Conservation (phyloP, 495 filamentous ascomycete genomes). For the Neurospora sp. region DNA sequence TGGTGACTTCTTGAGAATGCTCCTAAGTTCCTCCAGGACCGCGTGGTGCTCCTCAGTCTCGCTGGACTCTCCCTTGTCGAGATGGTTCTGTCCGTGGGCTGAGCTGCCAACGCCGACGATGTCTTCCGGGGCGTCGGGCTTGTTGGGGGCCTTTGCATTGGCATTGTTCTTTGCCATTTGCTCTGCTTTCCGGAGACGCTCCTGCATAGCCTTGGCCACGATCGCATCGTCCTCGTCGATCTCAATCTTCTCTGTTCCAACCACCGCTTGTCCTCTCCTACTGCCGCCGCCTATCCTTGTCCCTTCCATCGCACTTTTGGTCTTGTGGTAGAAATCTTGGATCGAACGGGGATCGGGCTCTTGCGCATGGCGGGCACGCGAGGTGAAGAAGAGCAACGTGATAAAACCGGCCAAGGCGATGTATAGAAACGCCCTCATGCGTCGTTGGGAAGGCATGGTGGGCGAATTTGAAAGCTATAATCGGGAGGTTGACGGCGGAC, state of each 20-base stretch:
- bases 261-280: conserved; percentile 21
- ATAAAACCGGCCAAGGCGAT: conserved; percentile 47
- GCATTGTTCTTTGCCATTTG: conserved; percentile 46
- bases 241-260: conserved; percentile 30
- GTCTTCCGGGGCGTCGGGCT: conserved; percentile 37
- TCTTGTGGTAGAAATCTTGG: conserved; percentile 47
- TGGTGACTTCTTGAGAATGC: conserved; percentile 70
- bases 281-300: conserved; percentile 7
- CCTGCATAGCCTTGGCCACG: conserved; percentile 33
- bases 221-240: conserved; percentile 35
- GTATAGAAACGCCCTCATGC: conserved; percentile 50
- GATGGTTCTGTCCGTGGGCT: conserved; percentile 54
- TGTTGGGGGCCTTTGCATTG: conserved; percentile 42
- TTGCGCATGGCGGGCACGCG: conserved; percentile 24
- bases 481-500: not conserved
- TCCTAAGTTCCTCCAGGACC: conserved; percentile 54
- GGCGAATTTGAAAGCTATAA: not conserved
- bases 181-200: conserved; percentile 37
- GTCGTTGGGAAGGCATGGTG: conserved; percentile 63
- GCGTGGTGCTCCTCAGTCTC: conserved; percentile 48
- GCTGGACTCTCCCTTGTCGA: conserved; percentile 25
- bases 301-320: conserved; percentile 37
- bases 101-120: conserved; percentile 42
- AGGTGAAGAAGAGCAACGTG: conserved; percentile 53
- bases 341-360: conserved; percentile 28